These are phyloP conservation scores for Aspergillus tamarii DNA, from an alignment of 2,329 filamentous ascomycete species.

Conservation along the genomic window DNA sequence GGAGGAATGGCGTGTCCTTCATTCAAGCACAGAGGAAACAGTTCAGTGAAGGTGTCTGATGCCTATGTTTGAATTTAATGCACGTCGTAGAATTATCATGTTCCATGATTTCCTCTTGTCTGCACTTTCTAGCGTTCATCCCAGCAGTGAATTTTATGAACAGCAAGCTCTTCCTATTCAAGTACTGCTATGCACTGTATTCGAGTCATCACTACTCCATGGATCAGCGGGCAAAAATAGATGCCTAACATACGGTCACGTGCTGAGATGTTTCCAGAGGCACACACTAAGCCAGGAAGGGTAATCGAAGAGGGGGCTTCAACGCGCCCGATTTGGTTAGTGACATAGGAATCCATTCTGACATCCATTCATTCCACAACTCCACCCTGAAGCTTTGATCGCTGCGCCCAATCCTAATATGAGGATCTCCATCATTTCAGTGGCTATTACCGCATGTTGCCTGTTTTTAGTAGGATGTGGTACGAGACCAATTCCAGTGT, in stretches of 20 bases:
- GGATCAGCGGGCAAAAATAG: background rate
- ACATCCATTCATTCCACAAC: background rate
- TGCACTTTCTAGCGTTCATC: background rate
- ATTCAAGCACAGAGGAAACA: background rate
- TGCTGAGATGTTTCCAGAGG: background rate
- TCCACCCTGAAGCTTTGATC: background rate
- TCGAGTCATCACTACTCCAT: no score
- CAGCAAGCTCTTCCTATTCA: background rate
- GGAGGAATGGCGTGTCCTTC: background rate
- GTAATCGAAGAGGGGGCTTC: background rate
- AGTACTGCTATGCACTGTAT: background rate
- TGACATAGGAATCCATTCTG: background rate
- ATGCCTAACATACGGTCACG: background rate
- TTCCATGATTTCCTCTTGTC: background rate
- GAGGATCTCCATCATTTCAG: background rate
- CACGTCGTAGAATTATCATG: background rate
- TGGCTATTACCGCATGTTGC: background rate
- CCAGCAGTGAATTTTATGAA: fast-evolving
- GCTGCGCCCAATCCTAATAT: background rate
- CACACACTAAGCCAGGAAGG: background rate
- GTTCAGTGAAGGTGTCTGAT: background rate
- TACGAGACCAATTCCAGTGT: background rate
- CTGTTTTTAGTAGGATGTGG: background rate
- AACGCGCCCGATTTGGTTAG: background rate
- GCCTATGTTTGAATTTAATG: background rate